Conservation (phyloP, 176 grass and related monocot species). For the Zizania latifolia region DNA sequence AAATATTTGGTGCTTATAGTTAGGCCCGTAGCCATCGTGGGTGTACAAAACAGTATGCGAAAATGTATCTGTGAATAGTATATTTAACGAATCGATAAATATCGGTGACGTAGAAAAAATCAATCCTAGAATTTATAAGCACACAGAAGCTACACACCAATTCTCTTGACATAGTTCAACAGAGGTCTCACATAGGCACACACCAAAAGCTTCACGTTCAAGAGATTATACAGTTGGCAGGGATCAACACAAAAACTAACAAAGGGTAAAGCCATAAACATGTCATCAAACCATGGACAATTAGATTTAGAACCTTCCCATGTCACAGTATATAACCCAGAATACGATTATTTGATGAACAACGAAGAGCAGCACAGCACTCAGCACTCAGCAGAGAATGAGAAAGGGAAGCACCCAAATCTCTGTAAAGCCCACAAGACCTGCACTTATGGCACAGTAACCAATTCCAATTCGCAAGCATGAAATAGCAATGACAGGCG, state of each 20-base stretch:
- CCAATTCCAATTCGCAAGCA: not conserved
- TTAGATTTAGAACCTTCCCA: constrained; percentile 7
- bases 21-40: too few species aligned
- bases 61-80: too few species aligned
- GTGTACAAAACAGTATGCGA: too few species aligned
- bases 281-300: not conserved
- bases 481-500: not conserved
- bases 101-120: too few species aligned
- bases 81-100: too few species aligned
- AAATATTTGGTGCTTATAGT: too few species aligned
- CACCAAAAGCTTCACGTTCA: not conserved
- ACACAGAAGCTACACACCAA: too few species aligned
- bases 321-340: not conserved
- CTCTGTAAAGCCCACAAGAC: constrained; percentile 9
- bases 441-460: not conserved
- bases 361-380: not conserved
- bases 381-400: not conserved
- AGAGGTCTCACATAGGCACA: not conserved
- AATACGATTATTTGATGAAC: constrained; percentile 6
- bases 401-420: not conserved
- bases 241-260: constrained; percentile 14
- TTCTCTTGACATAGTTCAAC: too few species aligned
- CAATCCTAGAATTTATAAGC: too few species aligned
- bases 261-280: not conserved
- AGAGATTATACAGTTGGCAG: not conserved